Evolutionary conservation across 108 stramenopile species (phyloP), one percentile per base, ranked within the genome.

Genomic region (Parmales sp.): DNA sequence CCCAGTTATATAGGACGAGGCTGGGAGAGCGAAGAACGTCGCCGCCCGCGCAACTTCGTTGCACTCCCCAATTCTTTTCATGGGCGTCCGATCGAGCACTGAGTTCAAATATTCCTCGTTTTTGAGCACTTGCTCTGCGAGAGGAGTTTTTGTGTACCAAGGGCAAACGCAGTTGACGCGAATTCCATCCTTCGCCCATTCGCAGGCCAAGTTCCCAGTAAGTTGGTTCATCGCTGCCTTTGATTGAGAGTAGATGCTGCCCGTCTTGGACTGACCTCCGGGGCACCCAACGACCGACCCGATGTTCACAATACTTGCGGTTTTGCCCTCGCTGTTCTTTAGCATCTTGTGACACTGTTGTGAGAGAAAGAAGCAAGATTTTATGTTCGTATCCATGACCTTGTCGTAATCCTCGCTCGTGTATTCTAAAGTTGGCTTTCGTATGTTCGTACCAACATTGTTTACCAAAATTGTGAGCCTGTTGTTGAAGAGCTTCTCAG

Each of bases 361-460:
- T 20, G 70, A 64, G 23, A 78, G 51, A 8, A 46, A 18, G 20
- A 73, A 76, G 38, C 50, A 63, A 45, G 43, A 29, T 1, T 63
- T 38, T 31, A 85, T 48, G 54, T 85, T 85, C 26, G 76, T 77
- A 31, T 72, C 48, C 63, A 85, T 69, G 20, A 85, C 22, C 1
- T 23, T 28, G 25, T 70, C 37, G 64, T 45, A 51, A 48, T 85
- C 82, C n/a, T 82, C 80, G 19, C 36, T 19, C 7, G 75, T 72
- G 74, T 78, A 80, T 5, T 83, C 82, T 2, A 70, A 28, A 18
- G 80, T 76, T 19, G 77, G 39, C 45, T 76, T 79, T 16, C 84
- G 67, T 16, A 83, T 72, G 68, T 74, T 83, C 19, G 82, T 83
- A 18, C 84, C 84, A 5, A 85, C 84, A 54, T 85, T 85, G 78